Percentiles rank a stretch among this genome's conserved stretches.
Conservation (phyloP, 2,329 filamentous ascomycete genomes). For the Fusarium sp. region DNA sequence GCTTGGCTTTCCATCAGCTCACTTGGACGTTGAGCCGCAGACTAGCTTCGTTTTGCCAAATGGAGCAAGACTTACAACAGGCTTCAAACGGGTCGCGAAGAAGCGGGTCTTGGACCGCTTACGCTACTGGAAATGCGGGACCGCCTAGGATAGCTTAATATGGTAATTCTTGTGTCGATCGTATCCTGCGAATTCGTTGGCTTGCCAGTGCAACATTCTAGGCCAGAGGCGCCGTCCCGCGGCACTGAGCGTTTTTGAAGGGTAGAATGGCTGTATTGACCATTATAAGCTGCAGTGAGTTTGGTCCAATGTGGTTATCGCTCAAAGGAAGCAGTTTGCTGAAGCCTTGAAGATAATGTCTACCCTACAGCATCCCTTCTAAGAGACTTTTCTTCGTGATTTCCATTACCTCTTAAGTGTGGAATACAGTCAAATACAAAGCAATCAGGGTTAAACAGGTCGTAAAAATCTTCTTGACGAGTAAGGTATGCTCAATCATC, state of each 20-base stretch:
- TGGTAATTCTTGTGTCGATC: neutral
- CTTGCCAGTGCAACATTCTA: neutral
- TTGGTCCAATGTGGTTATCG: no score
- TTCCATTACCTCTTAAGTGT: no score
- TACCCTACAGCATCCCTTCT: neutral
- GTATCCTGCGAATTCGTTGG: fast-evolving
- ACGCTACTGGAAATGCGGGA: neutral
- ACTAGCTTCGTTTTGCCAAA: neutral
- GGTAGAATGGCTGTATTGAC: neutral
- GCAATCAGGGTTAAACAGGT: no score
- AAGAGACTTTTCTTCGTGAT: no score
- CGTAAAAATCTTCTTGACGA: no score
- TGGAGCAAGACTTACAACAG: neutral
- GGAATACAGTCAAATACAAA: no score
- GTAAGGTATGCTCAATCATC: no score
- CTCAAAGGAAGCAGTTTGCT: neutral
- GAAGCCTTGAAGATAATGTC: no score
- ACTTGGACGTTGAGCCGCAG: no score
- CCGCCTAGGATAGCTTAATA: neutral
- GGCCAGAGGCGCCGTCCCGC: neutral
- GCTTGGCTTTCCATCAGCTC: no score
- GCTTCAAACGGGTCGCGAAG: neutral
- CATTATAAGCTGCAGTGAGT: neutral
- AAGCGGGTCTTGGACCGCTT: neutral
- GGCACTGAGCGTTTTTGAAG: neutral